Evolutionary conservation across 768 basidiomycete species (phyloP), one percentile per base, ranked within the genome.

Genomic region (Crucibulum laeve): DNA sequence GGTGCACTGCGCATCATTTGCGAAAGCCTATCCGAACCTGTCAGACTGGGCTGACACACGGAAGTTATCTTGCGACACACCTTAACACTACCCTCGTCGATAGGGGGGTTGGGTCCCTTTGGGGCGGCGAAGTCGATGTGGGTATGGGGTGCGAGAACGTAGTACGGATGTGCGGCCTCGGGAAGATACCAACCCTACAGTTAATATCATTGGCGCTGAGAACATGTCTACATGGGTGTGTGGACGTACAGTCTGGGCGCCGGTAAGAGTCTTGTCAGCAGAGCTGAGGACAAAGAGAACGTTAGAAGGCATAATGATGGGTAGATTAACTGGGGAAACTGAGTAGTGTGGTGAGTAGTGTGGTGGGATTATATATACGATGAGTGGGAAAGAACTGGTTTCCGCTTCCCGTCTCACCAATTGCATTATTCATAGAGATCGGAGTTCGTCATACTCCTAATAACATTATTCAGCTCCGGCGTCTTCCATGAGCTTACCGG

Each of bases 221-320:
- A 19, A 21, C n/a, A n/a, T n/a, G n/a, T n/a, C n/a, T n/a, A n/a
- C n/a, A n/a, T n/a, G 17, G 21, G n/a, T 19, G 13, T 25, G 46
- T 11, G 14, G 19, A 11, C 70, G 54, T 57, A 82, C 81, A 8
- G 76, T 82, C n/a, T 58, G 62, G 0, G 41, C 52, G 17, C 75
- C 79, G 13, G 65, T 71, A 15, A 84, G 67, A 18, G 74, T 73
- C 58, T 74, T 79, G 57, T 77, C 60, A 46, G 69, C 74, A 36
- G 86, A 88, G 25, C 85, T 86, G 57, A 82, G 75, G n/a, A 91
- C 80, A 60, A 91, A 84, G 52, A 89, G 80, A 26, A 89, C 61
- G n/a, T n/a, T n/a, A 46, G 70, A 58, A 50, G 67, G 63, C 68
- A 71, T 72, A 26, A 44, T 53, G 47, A 34, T 23, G 30, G 18